phyloP scores from a whole-genome alignment of 75 land plant species.

The Cunninghamia lanceolata region DNA sequence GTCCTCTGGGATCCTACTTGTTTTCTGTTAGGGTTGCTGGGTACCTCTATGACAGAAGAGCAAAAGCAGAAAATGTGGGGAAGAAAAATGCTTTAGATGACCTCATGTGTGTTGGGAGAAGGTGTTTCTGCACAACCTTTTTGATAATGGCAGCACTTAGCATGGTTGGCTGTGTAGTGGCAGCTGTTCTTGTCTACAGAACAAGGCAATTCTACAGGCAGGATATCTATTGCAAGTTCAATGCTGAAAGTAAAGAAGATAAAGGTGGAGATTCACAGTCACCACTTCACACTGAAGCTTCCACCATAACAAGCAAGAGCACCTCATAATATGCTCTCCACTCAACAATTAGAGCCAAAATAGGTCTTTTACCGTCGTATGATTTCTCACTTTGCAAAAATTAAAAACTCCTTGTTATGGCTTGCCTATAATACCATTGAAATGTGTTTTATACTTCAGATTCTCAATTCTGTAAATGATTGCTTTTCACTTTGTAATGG shows the following conservation, averaged over 20 bases:
- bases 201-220: slow-evolving; percentile 49
- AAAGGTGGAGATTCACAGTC: too few relatives aligned
- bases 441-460: too few relatives aligned
- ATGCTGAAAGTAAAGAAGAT: not conserved
- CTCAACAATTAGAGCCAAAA: too few relatives aligned
- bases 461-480: too few relatives aligned
- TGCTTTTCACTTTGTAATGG: too few relatives aligned
- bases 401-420: too few relatives aligned
- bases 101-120: slow-evolving; percentile 37
- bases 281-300: too few relatives aligned
- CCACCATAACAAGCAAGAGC: too few relatives aligned
- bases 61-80: not conserved
- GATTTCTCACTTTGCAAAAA: too few relatives aligned
- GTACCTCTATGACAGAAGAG: slow-evolving; percentile 22
- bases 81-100: not conserved
- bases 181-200: slow-evolving; percentile 37
- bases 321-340: too few relatives aligned
- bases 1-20: slow-evolving; percentile 21
- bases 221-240: slow-evolving; percentile 45
- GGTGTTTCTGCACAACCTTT: slow-evolving; percentile 50
- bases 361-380: too few relatives aligned
- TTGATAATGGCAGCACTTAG: slow-evolving; percentile 51
- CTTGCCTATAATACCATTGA: too few relatives aligned
- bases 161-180: slow-evolving; percentile 32
- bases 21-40: slow-evolving; percentile 24